phyloP scores from a whole-genome alignment of 306 rosid genomes.

The Cucurbita ficifolia region DNA sequence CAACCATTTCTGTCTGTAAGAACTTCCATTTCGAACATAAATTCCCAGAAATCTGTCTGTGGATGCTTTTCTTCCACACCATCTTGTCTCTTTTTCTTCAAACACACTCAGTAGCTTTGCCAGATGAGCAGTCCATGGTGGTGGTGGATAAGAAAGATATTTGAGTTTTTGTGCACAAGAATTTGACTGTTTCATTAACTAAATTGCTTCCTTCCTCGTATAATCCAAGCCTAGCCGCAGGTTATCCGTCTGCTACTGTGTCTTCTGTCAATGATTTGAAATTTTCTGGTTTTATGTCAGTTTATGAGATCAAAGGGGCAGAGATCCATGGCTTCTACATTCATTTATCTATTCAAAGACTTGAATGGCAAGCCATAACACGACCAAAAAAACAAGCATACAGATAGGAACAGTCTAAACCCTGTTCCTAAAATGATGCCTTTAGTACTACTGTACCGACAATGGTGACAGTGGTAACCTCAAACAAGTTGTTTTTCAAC shows the following conservation, averaged over 20 bases:
- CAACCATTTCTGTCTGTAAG: background rate
- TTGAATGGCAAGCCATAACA: background rate
- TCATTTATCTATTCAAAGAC: background rate
- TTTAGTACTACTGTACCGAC: background rate
- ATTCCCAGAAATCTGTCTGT: background rate
- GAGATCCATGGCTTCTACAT: background rate
- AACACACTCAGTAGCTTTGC: background rate
- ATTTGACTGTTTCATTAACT: background rate
- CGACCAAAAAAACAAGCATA: background rate
- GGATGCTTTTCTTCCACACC: background rate
- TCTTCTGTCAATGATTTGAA: background rate
- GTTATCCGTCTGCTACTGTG: background rate
- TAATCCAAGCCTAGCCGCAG: background rate
- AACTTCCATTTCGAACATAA: background rate
- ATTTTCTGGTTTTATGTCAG: background rate
- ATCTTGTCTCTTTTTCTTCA: background rate
- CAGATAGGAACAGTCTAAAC: background rate
- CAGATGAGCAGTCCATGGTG: background rate
- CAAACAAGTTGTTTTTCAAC: background rate
- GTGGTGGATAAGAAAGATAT: background rate
- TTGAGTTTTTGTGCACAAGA: background rate
- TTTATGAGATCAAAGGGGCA: background rate
- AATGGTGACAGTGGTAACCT: background rate
- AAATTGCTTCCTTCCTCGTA: background rate
- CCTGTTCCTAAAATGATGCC: background rate